Evolutionary conservation across 805 yeast species (phyloP), one percentile per base, ranked within the genome.

Genomic region (Candida insectalens): DNA sequence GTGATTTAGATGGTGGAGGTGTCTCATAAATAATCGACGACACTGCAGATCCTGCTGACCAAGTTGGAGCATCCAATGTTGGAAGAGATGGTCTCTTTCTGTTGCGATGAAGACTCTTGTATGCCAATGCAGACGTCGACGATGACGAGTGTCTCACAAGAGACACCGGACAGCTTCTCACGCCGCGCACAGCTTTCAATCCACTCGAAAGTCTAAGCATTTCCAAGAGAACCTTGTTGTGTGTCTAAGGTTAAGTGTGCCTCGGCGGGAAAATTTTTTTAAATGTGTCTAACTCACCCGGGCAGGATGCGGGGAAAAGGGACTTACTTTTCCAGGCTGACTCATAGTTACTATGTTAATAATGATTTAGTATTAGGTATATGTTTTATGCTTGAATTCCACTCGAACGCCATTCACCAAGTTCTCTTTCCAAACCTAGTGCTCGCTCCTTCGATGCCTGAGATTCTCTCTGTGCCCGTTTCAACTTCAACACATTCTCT

Each of bases 1-100:
- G 83, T 4, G 73, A 69, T 32, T 49, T 62, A 2, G 75, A 64
- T 25, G 79, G 74, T 17, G 63, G 53, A 72, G 98, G 72, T 3
- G 95, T 84, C 57, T 92, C 97, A 62, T 88, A 89, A 43, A 92
- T 67, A 46, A 92, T 92, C 9, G 96, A 85, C 9, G 95, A 82
- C 28, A 92, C 96, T 5, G 97, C 98, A 29, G 95, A 83, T 45
- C 83, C 82, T n/a, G 95, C 94, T 25, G 92, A 80, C 95, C 96
- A 85, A 49, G 73, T 74, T 42, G 97, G 96, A 10, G 95, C 77
- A 44, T 88, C 96, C 44, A 88, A 67, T 4, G 94, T 84, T 33
- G 97, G 98, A 47, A 89, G 69, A 23, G 94, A 82, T 25, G 97
- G 97, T 55, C 87, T 76, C 47, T 72, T 74, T 49, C 76, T 80